phyloP scores from a whole-genome alignment of 768 basidiomycete genomes.

The Floccularia luteovirens region DNA sequence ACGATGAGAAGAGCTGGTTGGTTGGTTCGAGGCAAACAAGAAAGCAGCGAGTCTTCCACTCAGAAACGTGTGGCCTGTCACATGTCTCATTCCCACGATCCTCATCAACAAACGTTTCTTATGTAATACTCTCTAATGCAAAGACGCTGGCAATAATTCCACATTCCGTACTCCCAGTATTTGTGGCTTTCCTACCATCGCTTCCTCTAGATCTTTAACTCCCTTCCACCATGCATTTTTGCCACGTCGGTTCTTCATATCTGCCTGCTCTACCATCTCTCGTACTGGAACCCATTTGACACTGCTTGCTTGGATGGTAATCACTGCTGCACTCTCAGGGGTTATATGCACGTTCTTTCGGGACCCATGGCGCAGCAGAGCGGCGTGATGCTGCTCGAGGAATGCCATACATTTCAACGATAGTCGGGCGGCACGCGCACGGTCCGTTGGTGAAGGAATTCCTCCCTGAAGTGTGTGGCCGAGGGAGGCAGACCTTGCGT shows the following conservation, averaged over 20 bases:
- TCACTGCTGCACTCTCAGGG: conserved; percentile 74
- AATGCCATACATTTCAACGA: conserved; percentile 92
- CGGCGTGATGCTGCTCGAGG: conserved; percentile 74
- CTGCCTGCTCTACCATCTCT: conserved; percentile 81
- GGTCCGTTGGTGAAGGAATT: conserved; percentile 91
- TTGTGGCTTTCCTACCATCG: conserved; percentile 59
- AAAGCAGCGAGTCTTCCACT: no score
- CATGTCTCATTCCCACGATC: not conserved
- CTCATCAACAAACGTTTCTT: not conserved
- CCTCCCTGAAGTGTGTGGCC: conserved; percentile 98
- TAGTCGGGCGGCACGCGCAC: conserved; percentile 83
- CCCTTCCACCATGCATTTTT: conserved; percentile 73
- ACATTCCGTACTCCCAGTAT: conserved; percentile 30
- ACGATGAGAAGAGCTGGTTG: no score
- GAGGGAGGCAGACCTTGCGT: conserved; percentile 90
- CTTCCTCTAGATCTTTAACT: conserved; percentile 65
- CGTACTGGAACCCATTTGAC: conserved; percentile 79
- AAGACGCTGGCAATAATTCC: conserved; percentile 14
- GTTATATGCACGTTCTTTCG: conserved; percentile 46
- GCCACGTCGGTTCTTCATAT: conserved; percentile 85
- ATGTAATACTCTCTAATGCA: not conserved
- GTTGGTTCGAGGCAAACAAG: no score
- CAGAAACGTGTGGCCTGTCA: not conserved
- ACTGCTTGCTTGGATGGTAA: conserved; percentile 80
- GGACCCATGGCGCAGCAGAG: conserved; percentile 36